Percentiles rank a stretch among this genome's conserved stretches.
Conservation (phyloP, 116 monocot species). For the Papilionanthe hybrid region DNA sequence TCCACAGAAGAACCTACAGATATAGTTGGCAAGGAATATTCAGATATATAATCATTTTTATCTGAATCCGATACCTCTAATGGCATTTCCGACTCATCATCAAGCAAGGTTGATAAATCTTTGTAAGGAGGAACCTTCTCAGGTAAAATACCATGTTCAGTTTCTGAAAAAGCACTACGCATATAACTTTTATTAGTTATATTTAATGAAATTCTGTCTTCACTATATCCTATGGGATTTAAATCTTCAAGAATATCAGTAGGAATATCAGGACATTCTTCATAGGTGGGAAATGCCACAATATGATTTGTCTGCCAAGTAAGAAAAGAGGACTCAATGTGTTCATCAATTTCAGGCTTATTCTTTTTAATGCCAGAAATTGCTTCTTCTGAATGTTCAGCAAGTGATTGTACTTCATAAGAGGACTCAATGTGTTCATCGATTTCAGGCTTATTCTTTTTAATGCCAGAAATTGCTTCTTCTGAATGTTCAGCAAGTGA, state of each 20-base stretch:
- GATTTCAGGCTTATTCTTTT: constrained; percentile 1
- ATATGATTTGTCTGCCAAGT: constrained; percentile 2
- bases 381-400: constrained; percentile 3
- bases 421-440: constrained; percentile 1
- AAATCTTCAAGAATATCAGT: constrained; percentile 12
- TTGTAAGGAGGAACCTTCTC: constrained; percentile 18
- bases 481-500: constrained; percentile 12
- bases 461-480: constrained; percentile 1
- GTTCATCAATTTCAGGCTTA: background rate
- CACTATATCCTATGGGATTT: constrained; percentile 8
- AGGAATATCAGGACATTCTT: background rate
- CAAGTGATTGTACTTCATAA: constrained; percentile 19
- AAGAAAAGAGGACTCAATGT: constrained; percentile 7
- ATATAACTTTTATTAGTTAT: constrained; percentile 6
- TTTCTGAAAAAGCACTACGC: constrained; percentile 14
- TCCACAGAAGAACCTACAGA: constrained; percentile 4
- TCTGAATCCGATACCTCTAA: background rate
- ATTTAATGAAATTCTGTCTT: constrained; percentile 5
- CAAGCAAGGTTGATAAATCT: constrained; percentile 10
- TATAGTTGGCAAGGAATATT: background rate
- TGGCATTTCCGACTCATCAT: background rate
- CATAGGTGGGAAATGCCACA: background rate
- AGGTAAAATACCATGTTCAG: constrained; percentile 10
- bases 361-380: constrained; percentile 2
- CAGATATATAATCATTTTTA: constrained; percentile 8